Evolutionary conservation across 2,329 filamentous ascomycete species (phyloP).

Genomic region (Fusarium phyllophilum): DNA sequence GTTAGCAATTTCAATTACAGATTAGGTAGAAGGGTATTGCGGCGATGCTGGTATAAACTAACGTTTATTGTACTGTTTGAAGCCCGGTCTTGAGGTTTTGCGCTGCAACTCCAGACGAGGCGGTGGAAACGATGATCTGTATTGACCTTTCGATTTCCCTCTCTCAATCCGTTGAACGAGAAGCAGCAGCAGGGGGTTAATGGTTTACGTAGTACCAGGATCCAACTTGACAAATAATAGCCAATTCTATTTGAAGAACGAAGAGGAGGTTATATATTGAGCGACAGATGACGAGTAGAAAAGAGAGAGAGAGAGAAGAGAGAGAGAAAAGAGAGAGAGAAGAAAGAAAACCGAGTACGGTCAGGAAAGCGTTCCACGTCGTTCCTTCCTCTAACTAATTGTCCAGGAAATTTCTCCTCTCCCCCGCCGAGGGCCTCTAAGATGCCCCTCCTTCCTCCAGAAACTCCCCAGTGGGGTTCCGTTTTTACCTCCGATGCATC

Average conservation of each 20-base stretch:
- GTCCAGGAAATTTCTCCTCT: constrained; percentile 37
- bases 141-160: constrained; percentile 29
- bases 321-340: constrained; percentile 1
- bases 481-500: constrained; percentile 37
- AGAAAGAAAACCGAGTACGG: constrained; percentile 11
- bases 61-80: constrained; percentile 15
- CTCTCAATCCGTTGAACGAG: constrained; percentile 39
- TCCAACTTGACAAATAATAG: neutral
- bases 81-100: constrained; percentile 17
- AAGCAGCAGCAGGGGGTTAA: constrained; percentile 41
- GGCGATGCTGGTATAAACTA: constrained; percentile 4
- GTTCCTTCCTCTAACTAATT: constrained; percentile 12
- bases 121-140: constrained; percentile 36
- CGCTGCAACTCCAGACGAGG: constrained; percentile 42
- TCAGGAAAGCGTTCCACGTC: constrained; percentile 24
- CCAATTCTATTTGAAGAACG: neutral
- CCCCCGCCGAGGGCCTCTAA: constrained; percentile 16
- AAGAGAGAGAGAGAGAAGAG: neutral
- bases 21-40: neutral
- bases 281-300: constrained; percentile 23
- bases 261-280: constrained; percentile 16
- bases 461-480: constrained; percentile 34
- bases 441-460: constrained; percentile 30
- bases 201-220: constrained; percentile 10
- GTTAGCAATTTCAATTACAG: constrained; percentile 22